Base-by-base conservation (phyloP, 306 rosid genomes). In the Hippophae rhamnoides region DNA sequence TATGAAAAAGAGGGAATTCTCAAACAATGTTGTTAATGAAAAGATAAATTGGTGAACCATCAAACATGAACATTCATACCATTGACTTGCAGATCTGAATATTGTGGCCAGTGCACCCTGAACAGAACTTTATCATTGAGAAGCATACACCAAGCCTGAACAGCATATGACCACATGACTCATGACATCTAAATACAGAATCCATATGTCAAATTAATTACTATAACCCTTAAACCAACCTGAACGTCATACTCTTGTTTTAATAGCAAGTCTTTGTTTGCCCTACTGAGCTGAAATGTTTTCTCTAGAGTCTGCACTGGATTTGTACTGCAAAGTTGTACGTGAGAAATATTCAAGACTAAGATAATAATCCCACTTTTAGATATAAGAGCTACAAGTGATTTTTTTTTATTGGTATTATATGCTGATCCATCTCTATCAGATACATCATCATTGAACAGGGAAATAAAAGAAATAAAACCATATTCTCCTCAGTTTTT, bases 21-120 rank as follows among this genome's bases (percentile, higher is more conserved):
- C 38, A 31, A 31, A 31, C 38, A 31, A 31, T 4, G 5, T 31
- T 31, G 38, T 31, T 31, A 31, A 31, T 31, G 38, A 31, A 2
- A 31, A 31, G 38, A 31, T 4, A 31, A 31, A 31, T 31, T 2
- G 5, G 38, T 31, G 38, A 31, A 31, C 38, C 38, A 31, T 2
- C 41, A 47, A 54, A 49, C 59, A 42, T 62, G 8, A 31, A 76
- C 61, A 31, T 42, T 43, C 83, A 60, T 84, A 93, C 99, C 97
- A 74, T 93, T 93, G 76, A 93, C 81, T 69, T 82, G 94, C 61
- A 93, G 78, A 60, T 93, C 99, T 40, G 97, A 73, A 79, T 79
- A 86, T 42, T 82, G 99, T 8, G 97, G 99, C 99, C 99, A 93
- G 56, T 93, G 99, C 95, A 93, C 86, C 89, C 99, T 86, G 72